Percentiles rank a stretch among this genome's conserved stretches.
Evolutionary conservation across 2,329 filamentous ascomycete species (phyloP).

Genomic region (Alternaria metachromatica): DNA sequence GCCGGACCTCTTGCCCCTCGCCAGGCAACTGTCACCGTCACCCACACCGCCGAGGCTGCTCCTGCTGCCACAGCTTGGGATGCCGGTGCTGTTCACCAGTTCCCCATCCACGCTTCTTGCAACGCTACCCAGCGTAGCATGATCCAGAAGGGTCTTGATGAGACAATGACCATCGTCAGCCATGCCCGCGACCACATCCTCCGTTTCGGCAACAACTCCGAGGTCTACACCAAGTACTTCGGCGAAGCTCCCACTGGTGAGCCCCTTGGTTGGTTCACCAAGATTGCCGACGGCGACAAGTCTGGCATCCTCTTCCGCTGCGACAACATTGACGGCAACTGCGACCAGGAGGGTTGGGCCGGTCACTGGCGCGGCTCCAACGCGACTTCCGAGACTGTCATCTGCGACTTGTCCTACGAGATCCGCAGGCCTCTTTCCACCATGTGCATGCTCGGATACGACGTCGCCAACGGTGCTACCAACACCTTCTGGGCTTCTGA

Average conservation of each 20-base stretch:
- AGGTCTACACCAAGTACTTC: conserved; percentile 71
- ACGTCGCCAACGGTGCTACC: conserved; percentile 61
- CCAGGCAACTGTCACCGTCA: conserved; percentile 32
- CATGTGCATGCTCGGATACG: conserved; percentile 69
- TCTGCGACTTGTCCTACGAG: conserved; percentile 68
- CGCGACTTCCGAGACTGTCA: conserved; percentile 71
- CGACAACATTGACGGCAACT: conserved; percentile 72
- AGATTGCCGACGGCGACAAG: conserved; percentile 65
- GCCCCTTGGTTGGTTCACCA: conserved; percentile 68
- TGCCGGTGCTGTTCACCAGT: conserved; percentile 50
- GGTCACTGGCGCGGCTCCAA: conserved; percentile 73
- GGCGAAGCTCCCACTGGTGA: conserved; percentile 64
- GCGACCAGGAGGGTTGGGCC: conserved; percentile 59
- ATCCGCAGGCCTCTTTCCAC: conserved; percentile 64
- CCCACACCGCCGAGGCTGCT: conserved; percentile 15
- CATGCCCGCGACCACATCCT: conserved; percentile 70
- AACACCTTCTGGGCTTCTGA: conserved; percentile 72
- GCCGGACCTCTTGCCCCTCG: conserved; percentile 36
- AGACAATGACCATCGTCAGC: conserved; percentile 63
- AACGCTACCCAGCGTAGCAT: conserved; percentile 67
- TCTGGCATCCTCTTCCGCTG: conserved; percentile 68
- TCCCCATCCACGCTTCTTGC: conserved; percentile 69
- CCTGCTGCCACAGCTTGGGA: conserved; percentile 35
- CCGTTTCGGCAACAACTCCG: conserved; percentile 63
- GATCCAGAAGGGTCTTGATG: conserved; percentile 63